Evolutionary conservation across 2,329 filamentous ascomycete species (phyloP), one percentile per base, ranked within the genome.

Genomic region (Penicillium sclerotigenum): DNA sequence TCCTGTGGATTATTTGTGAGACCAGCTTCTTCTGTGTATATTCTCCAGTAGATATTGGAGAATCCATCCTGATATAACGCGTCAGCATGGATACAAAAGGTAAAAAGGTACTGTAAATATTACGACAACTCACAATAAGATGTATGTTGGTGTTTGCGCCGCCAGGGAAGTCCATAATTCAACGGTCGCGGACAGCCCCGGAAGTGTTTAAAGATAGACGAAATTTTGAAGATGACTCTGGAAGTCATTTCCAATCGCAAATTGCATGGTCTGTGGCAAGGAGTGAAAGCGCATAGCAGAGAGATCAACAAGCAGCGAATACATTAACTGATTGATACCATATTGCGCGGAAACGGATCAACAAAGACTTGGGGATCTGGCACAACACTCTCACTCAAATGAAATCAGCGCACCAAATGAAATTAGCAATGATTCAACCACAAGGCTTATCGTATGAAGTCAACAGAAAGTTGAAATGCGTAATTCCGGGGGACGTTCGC

Each of bases 91-190:
- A 20, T 31, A 24, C 18, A 31, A 38, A 38, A 22, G n/a, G 26
- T 26, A 34, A 31, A 38, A 38, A 22, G n/a, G 26, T 26, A 34
- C 20, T 7, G 24, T 26, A 40, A 31, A 48, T n/a, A 10, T 40
- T 46, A 43, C 34, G 18, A 54, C 41, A 70, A 70, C 75, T 63
- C 69, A 77, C 75, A 66, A 76, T 72, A 52, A 71, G 65, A 65
- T 69, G 71, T 60, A 76, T 66, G 60, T 77, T 77, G 42, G 75
- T 77, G 61, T 70, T 71, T 56, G 72, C 72, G 57, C 67, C 69
- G 60, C 71, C 72, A 57, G 75, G 75, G 66, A 77, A 77, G 62
- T 77, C 75, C 74, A 77, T 77, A 60, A 55, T 73, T 71, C 60
- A 65, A 57, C 47, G 56, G 62, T 58, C 60, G 62, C 64, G 60